Conservation (phyloP, 2,329 filamentous ascomycete species). For the Magnaporthiopsis poae region DNA sequence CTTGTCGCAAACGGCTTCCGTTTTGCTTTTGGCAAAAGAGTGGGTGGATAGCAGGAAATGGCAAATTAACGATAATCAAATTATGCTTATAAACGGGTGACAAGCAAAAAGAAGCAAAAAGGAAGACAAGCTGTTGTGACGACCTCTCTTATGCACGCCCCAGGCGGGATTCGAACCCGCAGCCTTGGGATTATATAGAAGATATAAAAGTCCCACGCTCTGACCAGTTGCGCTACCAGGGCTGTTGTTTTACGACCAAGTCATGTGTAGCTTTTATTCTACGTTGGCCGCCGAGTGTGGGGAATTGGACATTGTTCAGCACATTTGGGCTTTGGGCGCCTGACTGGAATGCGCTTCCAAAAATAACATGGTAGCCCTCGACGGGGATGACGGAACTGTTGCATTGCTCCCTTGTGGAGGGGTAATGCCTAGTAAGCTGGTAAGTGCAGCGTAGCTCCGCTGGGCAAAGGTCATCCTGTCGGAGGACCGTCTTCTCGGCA, state of each 20-base stretch:
- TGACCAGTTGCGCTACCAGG: conserved; percentile 10
- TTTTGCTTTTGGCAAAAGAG: not conserved
- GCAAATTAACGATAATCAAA: not conserved
- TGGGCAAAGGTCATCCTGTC: not conserved
- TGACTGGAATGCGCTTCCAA: not conserved
- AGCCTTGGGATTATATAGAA: conserved; percentile 5
- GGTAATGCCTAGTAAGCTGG: not conserved
- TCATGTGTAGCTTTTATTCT: not conserved
- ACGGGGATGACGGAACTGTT: not conserved
- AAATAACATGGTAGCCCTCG: not conserved
- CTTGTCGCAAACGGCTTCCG: not conserved
- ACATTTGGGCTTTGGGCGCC: not conserved
- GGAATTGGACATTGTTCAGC: not conserved
- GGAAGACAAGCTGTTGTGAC: not conserved
- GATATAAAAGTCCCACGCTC: conserved; percentile 9
- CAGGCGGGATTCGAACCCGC: conserved; percentile 10
- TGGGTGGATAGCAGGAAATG: not conserved
- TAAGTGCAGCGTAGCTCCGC: not conserved
- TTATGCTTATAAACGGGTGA: not conserved
- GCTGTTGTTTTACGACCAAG: not conserved
- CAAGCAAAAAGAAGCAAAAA: not conserved
- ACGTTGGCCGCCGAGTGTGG: not conserved
- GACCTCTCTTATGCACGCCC: not conserved
- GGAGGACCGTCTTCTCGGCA: not conserved
- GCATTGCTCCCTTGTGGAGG: not conserved